phyloP scores from a whole-genome alignment of 176 grass and related monocot species.

The Oryza brachyantha region DNA sequence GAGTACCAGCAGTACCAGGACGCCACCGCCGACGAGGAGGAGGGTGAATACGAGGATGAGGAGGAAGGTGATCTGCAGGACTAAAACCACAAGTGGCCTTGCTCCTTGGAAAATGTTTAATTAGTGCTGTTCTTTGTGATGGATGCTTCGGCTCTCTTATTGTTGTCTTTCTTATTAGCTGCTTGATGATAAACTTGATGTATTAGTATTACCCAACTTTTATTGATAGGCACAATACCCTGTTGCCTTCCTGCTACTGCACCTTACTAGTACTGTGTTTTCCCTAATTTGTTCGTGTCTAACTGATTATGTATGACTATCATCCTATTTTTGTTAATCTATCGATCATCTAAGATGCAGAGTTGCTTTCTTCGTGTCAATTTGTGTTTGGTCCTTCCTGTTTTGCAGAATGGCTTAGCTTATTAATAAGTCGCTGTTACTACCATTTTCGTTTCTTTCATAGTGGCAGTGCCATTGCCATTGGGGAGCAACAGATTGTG shows the following conservation, averaged over 20 bases:
- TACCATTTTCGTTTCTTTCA: too few relatives aligned
- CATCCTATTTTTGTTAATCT: not conserved
- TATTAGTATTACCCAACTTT: not conserved
- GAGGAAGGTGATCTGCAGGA: conserved; percentile 44
- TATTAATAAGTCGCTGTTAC: not conserved
- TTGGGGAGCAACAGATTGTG: too few relatives aligned
- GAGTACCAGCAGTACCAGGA: conserved; percentile 78
- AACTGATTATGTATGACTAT: not conserved
- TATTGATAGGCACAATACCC: conserved; percentile 32
- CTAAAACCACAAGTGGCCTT: too few relatives aligned
- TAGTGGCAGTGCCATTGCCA: too few relatives aligned
- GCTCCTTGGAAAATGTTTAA: not conserved
- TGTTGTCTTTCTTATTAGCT: not conserved
- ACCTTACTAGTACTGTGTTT: not conserved
- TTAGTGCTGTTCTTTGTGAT: not conserved
- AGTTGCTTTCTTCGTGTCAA: not conserved
- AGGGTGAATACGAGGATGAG: conserved; percentile 50
- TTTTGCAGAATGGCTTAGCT: not conserved
- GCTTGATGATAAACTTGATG: not conserved
- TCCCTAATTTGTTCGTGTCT: not conserved
- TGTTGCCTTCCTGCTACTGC: conserved; percentile 25
- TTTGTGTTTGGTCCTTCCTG: not conserved
- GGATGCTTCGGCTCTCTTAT: not conserved
- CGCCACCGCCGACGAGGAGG: conserved; percentile 55
- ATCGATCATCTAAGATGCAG: not conserved